Base-by-base conservation (phyloP, 148 eudicot species). In the Heliamphora exappendiculata region DNA sequence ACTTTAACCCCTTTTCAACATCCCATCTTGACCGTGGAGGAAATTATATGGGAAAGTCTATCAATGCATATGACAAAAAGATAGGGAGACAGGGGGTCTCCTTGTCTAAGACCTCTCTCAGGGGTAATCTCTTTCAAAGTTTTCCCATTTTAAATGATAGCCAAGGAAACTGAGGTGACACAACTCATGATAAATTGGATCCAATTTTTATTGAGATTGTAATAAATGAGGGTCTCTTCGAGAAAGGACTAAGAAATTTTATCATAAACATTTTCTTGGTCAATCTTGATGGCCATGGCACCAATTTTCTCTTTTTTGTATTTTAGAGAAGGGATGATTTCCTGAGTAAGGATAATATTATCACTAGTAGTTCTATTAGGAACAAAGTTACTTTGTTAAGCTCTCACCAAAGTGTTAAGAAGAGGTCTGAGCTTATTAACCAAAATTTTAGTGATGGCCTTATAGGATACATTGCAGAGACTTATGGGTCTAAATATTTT, bases 11-110 rank as follows among this genome's bases (percentile, higher is more conserved):
- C 37, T 0, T 33, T 74, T 54, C 76, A 74, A 2, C 2, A 0
- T 0, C 20, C 0, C 0, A 0, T 9, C 1, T 11, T 12, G 4
- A 58, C 67, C 4, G 12, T n/a, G 0, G 59, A 4, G 0, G 1
- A 0, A 13, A 74, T 74, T 7, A 58, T 31, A 3, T 33, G 19
- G 0, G 45, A 31, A 1, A 76, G 28, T 0, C 14, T 0, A 4
- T 72, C 75, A 28, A 72, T 72, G 17, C 75, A 72, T 3, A 72
- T 10, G 8, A 72, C 24, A 54, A 72, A 72, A 1, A 72, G 2
- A 39, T 72, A 53, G 2, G 41, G 75, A 34, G 75, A 55, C 7
- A 72, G 0, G 2, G 75, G 75, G 34, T 72, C 75, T 13, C 74
- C 37, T 10, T 47, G 37, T 12, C 57, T 54, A 3, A 49, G 4